Percentiles rank a stretch among this genome's conserved stretches.
Conservation (phyloP, 257 asterid species). For the Ballota nigra region DNA sequence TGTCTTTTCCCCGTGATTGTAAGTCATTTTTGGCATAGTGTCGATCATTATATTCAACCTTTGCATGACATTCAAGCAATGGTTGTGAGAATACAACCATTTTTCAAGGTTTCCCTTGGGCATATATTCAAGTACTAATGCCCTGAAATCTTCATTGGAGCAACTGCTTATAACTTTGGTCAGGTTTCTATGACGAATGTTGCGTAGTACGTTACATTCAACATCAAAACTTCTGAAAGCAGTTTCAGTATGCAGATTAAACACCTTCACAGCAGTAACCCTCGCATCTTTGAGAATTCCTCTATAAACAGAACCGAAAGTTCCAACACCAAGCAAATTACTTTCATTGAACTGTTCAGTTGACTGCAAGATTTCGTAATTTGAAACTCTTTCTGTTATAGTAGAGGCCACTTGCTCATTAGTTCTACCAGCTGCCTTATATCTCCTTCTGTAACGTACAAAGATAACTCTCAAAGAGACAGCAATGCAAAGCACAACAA, state of each 20-base stretch:
- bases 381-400: slow-evolving; percentile 20
- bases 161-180: slow-evolving; percentile 31
- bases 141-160: slow-evolving; percentile 34
- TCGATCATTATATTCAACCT: slow-evolving; percentile 25
- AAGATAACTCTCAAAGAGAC: background rate
- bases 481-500: background rate
- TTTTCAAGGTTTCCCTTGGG: slow-evolving; percentile 38
- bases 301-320: slow-evolving; percentile 25
- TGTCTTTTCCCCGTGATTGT: too few relatives aligned
- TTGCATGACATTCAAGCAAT: background rate
- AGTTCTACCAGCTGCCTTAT: background rate
- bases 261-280: slow-evolving; percentile 26
- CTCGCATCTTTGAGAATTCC: slow-evolving; percentile 7
- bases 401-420: background rate
- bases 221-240: slow-evolving; percentile 23
- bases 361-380: slow-evolving; percentile 29
- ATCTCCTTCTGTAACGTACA: background rate
- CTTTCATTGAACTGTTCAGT: slow-evolving; percentile 21
- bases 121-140: slow-evolving; percentile 37
- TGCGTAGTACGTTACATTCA: slow-evolving; percentile 21
- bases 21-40: too few relatives aligned
- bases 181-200: slow-evolving; percentile 37
- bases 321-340: slow-evolving; percentile 29
- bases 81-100: slow-evolving; percentile 23
- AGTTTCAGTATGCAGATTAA: slow-evolving; percentile 11